phyloP scores from a whole-genome alignment of 78 protist species.

The Dictyostelium capitatum region DNA sequence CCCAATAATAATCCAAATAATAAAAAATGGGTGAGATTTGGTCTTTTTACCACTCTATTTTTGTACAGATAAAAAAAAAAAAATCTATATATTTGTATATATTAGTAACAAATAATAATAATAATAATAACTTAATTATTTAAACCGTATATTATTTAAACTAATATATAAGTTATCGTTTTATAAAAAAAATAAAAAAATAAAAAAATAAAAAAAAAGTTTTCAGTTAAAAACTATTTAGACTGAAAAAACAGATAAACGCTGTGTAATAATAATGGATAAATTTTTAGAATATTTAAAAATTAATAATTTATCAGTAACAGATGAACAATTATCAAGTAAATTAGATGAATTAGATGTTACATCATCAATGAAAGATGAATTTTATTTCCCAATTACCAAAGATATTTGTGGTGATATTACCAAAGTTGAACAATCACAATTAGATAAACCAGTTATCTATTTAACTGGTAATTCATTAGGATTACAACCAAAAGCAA shows the following conservation, averaged over 20 bases:
- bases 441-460: conserved; percentile 27
- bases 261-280: conserved; percentile 1
- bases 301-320: background rate
- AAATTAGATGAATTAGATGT: conserved; percentile 49
- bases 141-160: no score
- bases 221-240: background rate
- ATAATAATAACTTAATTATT: no score
- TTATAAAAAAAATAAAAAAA: background rate
- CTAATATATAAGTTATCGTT: no score
- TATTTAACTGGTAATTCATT: conserved; percentile 95
- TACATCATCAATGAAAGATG: conserved; percentile 10
- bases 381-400: conserved; percentile 69
- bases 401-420: conserved; percentile 11
- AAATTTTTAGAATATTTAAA: conserved; percentile 16
- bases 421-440: background rate
- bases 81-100: no score
- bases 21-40: no score
- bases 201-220: background rate
- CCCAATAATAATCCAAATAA: no score
- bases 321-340: conserved; percentile 40
- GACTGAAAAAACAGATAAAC: no score
- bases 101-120: no score
- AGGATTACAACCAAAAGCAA: conserved; percentile 91
- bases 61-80: background rate
- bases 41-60: no score